Evolutionary conservation across 2,329 filamentous ascomycete genomes (phyloP), one percentile per base, ranked within the genome.

Genomic region (Colletotrichum euphorbiae): DNA sequence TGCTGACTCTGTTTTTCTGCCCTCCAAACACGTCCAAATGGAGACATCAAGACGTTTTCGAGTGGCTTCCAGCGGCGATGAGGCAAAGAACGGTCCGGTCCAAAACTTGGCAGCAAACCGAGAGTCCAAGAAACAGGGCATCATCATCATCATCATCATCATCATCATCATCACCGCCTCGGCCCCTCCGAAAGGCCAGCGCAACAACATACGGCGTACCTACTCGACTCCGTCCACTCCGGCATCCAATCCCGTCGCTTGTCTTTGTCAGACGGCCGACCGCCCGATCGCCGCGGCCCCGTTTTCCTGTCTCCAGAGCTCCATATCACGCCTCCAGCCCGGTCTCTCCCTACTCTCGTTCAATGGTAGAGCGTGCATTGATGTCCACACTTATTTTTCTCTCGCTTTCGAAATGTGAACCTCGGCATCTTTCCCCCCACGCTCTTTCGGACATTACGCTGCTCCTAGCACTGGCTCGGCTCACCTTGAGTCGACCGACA

Each of bases 381-480:
- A 24, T 24, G 24, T 24, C 24, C 24, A 24, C 54, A 21, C 38
- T 52, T 40, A 48, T 59, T 40, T 42, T 15, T 38, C 33, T 12
- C 33, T 38, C 33, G 2, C 33, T 38, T 13, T 13, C 8, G 12
- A 38, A 12, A 12, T 38, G 33, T 13, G 65, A 59, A 45, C 65
- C 65, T 68, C 65, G 65, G 65, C 64, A 67, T 67, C 52, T 64
- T 46, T 13, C 24, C 57, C 43, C 57, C 51, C 19, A 17, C 24
- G 40, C 57, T 45, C 12, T 31, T 54, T 65, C 61, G 65, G 65
- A 65, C 54, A 68, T 65, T 65, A 28, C 61, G 21, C 65, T 55
- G 28, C 59, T 28, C 40, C 46, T 17, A 56, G n/a, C 48, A 52
- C 28, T 31, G 7, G 51, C 33, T 40, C 38, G 7, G 51, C 33